phyloP scores from a whole-genome alignment of 1,284 basidiomycete genomes.

The Termitomyces sp. region DNA sequence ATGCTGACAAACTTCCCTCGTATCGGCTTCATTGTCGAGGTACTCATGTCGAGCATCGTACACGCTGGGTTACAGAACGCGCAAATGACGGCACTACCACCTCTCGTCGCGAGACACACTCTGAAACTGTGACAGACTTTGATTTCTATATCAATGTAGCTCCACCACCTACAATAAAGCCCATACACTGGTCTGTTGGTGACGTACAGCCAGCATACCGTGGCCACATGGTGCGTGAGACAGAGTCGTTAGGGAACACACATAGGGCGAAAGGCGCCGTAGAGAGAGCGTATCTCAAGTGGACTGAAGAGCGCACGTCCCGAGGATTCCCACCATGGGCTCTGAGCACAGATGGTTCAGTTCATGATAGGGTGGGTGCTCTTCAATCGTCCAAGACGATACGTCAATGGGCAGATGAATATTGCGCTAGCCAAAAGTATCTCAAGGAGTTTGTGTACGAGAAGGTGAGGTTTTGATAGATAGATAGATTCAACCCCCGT shows the following conservation, averaged over 20 bases:
- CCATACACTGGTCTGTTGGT: slow-evolving; percentile 45
- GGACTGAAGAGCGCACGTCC: slow-evolving; percentile 25
- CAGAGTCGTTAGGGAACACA: slow-evolving; percentile 31
- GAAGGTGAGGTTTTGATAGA: slow-evolving; percentile 35
- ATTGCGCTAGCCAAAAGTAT: slow-evolving; percentile 51
- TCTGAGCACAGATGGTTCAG: slow-evolving; percentile 18
- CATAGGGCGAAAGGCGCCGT: slow-evolving; percentile 27
- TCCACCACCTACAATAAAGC: slow-evolving; percentile 28
- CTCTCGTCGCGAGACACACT: slow-evolving; percentile 37
- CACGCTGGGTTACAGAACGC: slow-evolving; percentile 41
- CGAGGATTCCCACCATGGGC: slow-evolving; percentile 42
- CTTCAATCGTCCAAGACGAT: slow-evolving; percentile 49
- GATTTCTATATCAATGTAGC: slow-evolving; percentile 56
- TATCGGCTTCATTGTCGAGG: slow-evolving; percentile 51
- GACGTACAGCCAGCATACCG: slow-evolving; percentile 51
- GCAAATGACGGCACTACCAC: slow-evolving; percentile 31
- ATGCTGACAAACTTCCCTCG: slow-evolving; percentile 43
- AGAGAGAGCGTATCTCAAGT: slow-evolving; percentile 26
- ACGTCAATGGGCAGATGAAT: slow-evolving; percentile 68
- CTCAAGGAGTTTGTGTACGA: slow-evolving; percentile 64
- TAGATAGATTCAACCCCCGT: neutral
- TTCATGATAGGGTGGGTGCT: slow-evolving; percentile 19
- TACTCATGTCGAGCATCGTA: slow-evolving; percentile 51
- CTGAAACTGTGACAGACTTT: slow-evolving; percentile 58
- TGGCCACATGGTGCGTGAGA: slow-evolving; percentile 48